Conservation (phyloP, 257 asterid species). For the Datura wrightii region DNA sequence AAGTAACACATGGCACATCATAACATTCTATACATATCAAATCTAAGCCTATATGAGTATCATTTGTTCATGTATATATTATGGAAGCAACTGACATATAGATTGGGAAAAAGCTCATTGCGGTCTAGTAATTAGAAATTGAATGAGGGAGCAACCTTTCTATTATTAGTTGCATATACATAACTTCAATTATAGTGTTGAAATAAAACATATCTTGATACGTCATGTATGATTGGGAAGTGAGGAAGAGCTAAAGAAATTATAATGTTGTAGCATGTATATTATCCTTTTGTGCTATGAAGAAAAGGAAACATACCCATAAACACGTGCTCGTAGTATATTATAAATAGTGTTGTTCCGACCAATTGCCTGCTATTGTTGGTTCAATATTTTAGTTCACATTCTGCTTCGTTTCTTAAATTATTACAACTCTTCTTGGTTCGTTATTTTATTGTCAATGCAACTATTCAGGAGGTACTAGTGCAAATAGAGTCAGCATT, state of each 20-base stretch:
- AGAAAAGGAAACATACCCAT: background rate
- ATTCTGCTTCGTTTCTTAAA: too few species aligned
- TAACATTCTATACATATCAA: background rate
- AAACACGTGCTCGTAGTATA: background rate
- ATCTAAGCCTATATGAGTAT: background rate
- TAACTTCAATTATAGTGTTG: background rate
- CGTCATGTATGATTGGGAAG: background rate
- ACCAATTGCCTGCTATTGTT: constrained; percentile 24
- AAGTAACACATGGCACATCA: constrained; percentile 3
- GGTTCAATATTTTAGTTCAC: too few species aligned
- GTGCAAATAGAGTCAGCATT: too few species aligned
- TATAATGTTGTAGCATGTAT: constrained; percentile 3
- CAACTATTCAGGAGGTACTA: too few species aligned
- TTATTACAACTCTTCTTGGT: too few species aligned
- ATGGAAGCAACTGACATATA: background rate
- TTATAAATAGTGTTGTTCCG: background rate
- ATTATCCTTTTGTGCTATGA: background rate
- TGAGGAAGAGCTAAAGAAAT: constrained; percentile 4
- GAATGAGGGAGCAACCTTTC: background rate
- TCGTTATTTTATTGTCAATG: too few species aligned
- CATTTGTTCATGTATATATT: background rate
- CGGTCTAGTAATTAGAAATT: background rate
- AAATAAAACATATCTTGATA: background rate
- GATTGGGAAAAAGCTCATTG: constrained; percentile 5
- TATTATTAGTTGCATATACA: constrained; percentile 3